Percentiles rank a stretch among this genome's conserved stretches.
These are phyloP conservation scores for Rauvolfia tetraphylla DNA, from an alignment of 257 asterid species.

Conservation along the genomic window DNA sequence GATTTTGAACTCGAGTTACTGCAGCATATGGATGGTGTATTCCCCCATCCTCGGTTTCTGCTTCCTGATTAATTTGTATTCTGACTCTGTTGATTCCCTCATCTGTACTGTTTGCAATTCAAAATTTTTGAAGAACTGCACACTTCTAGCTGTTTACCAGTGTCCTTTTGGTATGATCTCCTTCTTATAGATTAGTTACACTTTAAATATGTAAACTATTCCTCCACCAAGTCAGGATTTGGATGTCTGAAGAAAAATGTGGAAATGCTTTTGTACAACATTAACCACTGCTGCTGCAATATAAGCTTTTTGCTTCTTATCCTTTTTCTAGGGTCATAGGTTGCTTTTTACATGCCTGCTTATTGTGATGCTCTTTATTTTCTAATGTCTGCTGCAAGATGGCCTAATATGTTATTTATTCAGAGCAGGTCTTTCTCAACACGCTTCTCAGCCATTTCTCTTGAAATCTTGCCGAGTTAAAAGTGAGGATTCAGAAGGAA, in stretches of 20 bases:
- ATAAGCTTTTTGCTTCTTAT: not conserved
- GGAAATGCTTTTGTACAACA: not conserved
- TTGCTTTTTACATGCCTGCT: not conserved
- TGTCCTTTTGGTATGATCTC: not conserved
- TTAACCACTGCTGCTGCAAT: not conserved
- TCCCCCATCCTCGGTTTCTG: too few species aligned
- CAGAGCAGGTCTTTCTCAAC: constrained; percentile 51
- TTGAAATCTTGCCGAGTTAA: constrained; percentile 47
- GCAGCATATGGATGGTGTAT: not conserved
- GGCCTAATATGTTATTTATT: constrained; percentile 34
- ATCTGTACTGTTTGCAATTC: not conserved
- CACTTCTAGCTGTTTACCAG: not conserved
- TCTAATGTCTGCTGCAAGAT: constrained; percentile 1
- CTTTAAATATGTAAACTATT: not conserved
- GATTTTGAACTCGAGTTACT: not conserved
- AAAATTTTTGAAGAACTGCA: not conserved
- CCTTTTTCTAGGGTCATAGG: not conserved
- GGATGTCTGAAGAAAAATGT: not conserved
- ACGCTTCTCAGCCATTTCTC: constrained; percentile 41
- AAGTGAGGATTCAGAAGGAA: constrained; percentile 74
- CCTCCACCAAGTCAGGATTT: not conserved
- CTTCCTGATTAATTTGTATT: not conserved
- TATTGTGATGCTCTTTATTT: not conserved
- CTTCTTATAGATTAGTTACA: not conserved
- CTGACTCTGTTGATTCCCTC: not conserved